These are phyloP conservation scores for Salisapilia sapeloensis DNA, from an alignment of 352 stramenopile genomes.

Conservation along the genomic window DNA sequence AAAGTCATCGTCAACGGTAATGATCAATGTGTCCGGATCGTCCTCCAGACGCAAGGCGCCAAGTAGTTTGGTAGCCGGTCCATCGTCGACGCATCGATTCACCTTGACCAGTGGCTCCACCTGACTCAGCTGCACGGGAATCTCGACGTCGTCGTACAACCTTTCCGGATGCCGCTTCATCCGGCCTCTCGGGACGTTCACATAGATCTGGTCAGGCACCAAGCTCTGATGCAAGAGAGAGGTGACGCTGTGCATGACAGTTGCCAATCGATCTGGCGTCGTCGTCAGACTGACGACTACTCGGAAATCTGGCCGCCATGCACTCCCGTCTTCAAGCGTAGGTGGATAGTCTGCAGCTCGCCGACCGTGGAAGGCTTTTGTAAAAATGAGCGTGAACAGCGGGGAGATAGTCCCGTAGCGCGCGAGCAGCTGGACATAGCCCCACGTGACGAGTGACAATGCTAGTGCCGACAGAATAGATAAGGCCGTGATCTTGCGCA, in stretches of 20 bases:
- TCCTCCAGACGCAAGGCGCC: conserved; percentile 39
- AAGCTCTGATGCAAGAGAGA: conserved; percentile 39
- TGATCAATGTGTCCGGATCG: conserved; percentile 45
- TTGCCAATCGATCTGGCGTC: conserved; percentile 45
- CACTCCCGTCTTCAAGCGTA: neutral
- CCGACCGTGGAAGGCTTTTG: conserved; percentile 30
- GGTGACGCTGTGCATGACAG: conserved; percentile 61
- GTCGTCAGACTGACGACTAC: conserved; percentile 75
- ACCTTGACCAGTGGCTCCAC: conserved; percentile 34
- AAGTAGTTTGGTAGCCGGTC: conserved; percentile 61
- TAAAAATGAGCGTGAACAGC: conserved; percentile 42
- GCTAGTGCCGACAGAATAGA: conserved; percentile 11
- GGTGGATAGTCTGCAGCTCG: conserved; percentile 19
- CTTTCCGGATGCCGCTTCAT: conserved; percentile 66
- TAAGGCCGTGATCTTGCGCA: conserved; percentile 21
- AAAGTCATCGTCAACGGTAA: conserved; percentile 75
- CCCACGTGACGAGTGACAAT: conserved; percentile 13
- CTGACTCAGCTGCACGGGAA: conserved; percentile 21
- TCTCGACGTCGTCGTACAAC: conserved; percentile 52
- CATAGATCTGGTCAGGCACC: conserved; percentile 56
- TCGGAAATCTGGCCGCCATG: conserved; percentile 48
- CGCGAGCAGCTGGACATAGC: conserved; percentile 46
- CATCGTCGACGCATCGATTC: conserved; percentile 65
- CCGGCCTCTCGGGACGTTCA: conserved; percentile 43
- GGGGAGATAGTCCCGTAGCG: conserved; percentile 68